Evolutionary conservation across 2,329 filamentous ascomycete species (phyloP).

Genomic region (Pleurostoma richardsiae): DNA sequence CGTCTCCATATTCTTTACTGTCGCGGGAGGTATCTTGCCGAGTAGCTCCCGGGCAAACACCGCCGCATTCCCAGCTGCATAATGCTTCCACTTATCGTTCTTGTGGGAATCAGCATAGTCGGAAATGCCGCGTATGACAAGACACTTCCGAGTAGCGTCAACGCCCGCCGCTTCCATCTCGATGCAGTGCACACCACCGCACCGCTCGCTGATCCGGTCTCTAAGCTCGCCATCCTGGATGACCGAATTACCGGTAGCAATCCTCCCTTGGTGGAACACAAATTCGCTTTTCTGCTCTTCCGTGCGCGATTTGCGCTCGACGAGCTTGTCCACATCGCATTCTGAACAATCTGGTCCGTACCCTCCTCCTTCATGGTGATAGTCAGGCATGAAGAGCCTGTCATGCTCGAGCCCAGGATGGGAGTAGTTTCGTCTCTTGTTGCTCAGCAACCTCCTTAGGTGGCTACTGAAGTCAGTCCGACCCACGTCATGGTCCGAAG

Average conservation of each 20-base stretch:
- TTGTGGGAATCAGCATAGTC: conserved; percentile 35
- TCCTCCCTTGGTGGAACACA: conserved; percentile 13
- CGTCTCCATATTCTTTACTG: too few species aligned
- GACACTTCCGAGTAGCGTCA: conserved; percentile 20
- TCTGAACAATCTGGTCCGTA: not conserved
- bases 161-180: conserved; percentile 24
- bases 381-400: not conserved
- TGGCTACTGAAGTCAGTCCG: not conserved
- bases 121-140: conserved; percentile 32
- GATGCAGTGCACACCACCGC: conserved; percentile 13
- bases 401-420: not conserved
- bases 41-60: conserved; percentile 17
- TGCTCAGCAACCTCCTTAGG: not conserved
- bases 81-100: conserved; percentile 27
- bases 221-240: conserved; percentile 26
- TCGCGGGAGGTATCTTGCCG: too few species aligned
- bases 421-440: not conserved
- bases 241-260: conserved; percentile 27
- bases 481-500: conserved; percentile 2
- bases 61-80: conserved; percentile 24
- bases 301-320: not conserved
- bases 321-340: not conserved
- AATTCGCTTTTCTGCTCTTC: not conserved
- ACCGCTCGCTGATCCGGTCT: conserved; percentile 17
- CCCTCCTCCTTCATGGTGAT: not conserved